These are phyloP conservation scores for Phytophthora ramorum DNA, from an alignment of 352 stramenopile genomes.

Conservation along the genomic window DNA sequence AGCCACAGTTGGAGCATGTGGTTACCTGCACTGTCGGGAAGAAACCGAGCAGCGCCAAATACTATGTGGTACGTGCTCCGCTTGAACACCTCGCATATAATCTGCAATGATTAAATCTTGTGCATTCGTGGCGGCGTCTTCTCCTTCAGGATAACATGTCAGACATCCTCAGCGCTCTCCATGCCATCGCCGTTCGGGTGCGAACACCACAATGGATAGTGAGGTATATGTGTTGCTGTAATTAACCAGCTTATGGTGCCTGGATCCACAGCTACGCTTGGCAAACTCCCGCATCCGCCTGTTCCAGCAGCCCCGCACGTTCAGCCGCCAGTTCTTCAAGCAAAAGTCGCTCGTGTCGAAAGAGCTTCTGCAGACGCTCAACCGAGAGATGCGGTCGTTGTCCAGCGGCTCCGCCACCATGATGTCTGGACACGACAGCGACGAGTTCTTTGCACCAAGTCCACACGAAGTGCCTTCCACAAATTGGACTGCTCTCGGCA, in stretches of 20 bases:
- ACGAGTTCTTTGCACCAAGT: conserved; percentile 12
- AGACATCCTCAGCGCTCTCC: conserved; percentile 60
- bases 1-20: conserved; percentile 55
- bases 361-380: conserved; percentile 30
- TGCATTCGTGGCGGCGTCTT: neutral
- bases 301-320: conserved; percentile 31
- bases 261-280: conserved; percentile 23
- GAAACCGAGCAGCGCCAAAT: conserved; percentile 96
- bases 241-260: neutral
- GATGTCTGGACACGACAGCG: conserved; percentile 20
- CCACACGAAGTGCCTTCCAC: neutral
- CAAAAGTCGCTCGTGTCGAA: conserved; percentile 29
- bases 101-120: neutral
- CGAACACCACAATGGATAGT: neutral
- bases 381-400: conserved; percentile 22
- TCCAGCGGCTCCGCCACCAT: conserved; percentile 20
- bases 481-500: conserved; percentile 40
- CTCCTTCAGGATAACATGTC: conserved; percentile 52
- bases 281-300: conserved; percentile 26
- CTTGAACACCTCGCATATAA: neutral
- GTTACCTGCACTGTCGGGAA: conserved; percentile 97
- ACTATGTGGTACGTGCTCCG: conserved; percentile 83
- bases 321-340: conserved; percentile 32
- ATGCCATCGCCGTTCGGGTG: conserved; percentile 63
- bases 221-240: neutral